A percentile compares a stretch with the other conserved stretches of the same genome.
Evolutionary conservation across 495 filamentous ascomycete species (phyloP).

Genomic region (Tuber microsphaerosporum): DNA sequence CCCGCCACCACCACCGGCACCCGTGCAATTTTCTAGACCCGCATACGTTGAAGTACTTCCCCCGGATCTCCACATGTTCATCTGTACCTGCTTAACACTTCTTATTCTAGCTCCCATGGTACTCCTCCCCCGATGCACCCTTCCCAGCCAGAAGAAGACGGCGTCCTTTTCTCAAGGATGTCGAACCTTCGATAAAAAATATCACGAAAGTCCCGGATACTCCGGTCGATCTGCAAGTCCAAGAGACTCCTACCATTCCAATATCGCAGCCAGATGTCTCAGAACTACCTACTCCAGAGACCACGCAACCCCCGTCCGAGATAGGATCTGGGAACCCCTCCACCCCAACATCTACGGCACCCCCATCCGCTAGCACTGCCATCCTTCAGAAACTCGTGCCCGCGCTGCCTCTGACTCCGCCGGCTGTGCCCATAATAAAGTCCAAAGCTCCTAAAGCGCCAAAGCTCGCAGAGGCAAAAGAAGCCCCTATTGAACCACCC

Average conservation of each 20-base stretch:
- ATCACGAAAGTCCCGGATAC: not conserved
- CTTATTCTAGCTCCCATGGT: slow-evolving; percentile 37
- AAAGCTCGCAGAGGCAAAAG: slow-evolving; percentile 23
- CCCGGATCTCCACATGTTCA: slow-evolving; percentile 7
- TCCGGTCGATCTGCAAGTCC: not conserved
- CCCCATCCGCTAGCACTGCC: slow-evolving; percentile 25
- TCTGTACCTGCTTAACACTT: slow-evolving; percentile 1
- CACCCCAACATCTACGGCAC: slow-evolving; percentile 31
- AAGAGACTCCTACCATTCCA: not conserved
- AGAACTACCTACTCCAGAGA: slow-evolving; percentile 24
- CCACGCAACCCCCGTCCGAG: slow-evolving; percentile 30
- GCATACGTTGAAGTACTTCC: slow-evolving; percentile 4
- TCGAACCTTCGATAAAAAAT: not conserved
- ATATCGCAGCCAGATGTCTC: slow-evolving; percentile 5
- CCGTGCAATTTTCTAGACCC: not conserved
- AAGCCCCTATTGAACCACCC: slow-evolving; percentile 13
- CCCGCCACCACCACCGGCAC: slow-evolving; percentile 18
- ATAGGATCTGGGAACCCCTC: slow-evolving; percentile 24
- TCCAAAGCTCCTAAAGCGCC: slow-evolving; percentile 19
- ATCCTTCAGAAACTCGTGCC: slow-evolving; percentile 24
- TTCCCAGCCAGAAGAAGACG: slow-evolving; percentile 32
- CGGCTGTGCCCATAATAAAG: slow-evolving; percentile 33
- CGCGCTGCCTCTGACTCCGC: slow-evolving; percentile 26
- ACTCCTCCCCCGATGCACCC: slow-evolving; percentile 32
- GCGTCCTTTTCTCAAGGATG: not conserved